phyloP scores from a whole-genome alignment of 352 stramenopile genomes.

The Thalassiosira pacifica region DNA sequence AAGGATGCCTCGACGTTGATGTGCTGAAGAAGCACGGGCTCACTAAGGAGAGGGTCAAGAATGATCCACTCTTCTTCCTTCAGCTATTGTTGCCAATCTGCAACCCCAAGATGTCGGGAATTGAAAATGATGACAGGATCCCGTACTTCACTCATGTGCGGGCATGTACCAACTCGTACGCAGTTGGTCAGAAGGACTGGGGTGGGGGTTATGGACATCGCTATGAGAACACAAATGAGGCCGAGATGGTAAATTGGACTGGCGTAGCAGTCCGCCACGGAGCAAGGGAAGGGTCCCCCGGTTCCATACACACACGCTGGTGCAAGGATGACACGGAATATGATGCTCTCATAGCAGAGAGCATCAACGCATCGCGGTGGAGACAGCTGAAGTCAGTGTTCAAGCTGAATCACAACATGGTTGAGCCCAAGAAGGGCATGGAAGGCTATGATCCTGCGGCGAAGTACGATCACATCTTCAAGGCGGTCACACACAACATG shows the following conservation, averaged over 20 bases:
- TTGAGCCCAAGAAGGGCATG: neutral
- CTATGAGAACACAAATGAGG: neutral
- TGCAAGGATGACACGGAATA: neutral
- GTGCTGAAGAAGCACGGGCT: constrained; percentile 30
- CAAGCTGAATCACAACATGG: constrained; percentile 18
- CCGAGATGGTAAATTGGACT: constrained; percentile 8
- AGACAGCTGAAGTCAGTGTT: constrained; percentile 26
- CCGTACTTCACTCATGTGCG: constrained; percentile 19
- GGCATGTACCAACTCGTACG: constrained; percentile 23
- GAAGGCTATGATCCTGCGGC: constrained; percentile 16
- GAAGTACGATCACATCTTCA: constrained; percentile 39
- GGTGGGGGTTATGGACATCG: neutral
- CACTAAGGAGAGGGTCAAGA: constrained; percentile 3
- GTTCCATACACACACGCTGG: neutral
- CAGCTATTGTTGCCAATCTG: constrained; percentile 38
- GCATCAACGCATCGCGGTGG: neutral
- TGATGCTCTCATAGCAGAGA: neutral
- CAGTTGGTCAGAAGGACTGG: neutral
- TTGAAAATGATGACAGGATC: constrained; percentile 1
- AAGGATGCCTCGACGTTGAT: constrained; percentile 26
- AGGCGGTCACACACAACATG: constrained; percentile 14
- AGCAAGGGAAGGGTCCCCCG: neutral
- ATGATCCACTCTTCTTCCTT: constrained; percentile 38
- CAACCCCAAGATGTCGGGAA: constrained; percentile 1
- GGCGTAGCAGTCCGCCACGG: neutral